Base-by-base conservation (phyloP, 257 asterid species). In the Nyctanthes arbortristis region DNA sequence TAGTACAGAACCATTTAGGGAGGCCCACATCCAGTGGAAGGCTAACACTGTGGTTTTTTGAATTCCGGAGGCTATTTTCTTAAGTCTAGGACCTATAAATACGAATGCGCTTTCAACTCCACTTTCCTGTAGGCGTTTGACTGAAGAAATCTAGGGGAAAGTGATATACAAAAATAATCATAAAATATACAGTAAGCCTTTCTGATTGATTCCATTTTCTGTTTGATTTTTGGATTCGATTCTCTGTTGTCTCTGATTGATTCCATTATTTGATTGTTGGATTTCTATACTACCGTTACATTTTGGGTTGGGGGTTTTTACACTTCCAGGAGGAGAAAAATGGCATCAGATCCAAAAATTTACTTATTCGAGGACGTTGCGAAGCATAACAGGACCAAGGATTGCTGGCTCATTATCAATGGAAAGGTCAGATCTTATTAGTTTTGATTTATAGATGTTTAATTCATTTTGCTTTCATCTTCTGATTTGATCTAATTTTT, bases 331-430 rank as follows among this genome's bases (percentile, higher is more conserved):
- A 58, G 73, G 64, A 13, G 32, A 64, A 59, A n/a, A 49, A 89
- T 90, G 98, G 87, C 81, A 39, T 71, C 97, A 61, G 89, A 84
- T 88, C 78, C 74, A 66, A 86, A 84, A 67, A 29, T 82, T 68
- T 78, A 69, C 78, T 8, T 49, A 55, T 92, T 84, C 73, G 95
- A 88, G 69, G 98, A 92, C 43, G 97, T 88, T 69, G 76, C 76
- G 33, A 84, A 87, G 85, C 98, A 92, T 72, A 84, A 85, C 87
- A 79, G 78, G 82, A 82, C 74, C 16, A 85, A 90, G 77, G 98
- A 92, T 79, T 92, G 98, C 66, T 92, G 98, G 98, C 85, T 92
- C 22, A 64, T 92, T 61, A 86, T 92, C 57, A 59, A 69, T 28
- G 98, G 98, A 75, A 92, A 92, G 95, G 98, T 92, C 74, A 52